Base-by-base conservation (phyloP, 768 basidiomycete species). In the Nidula microcarpa region DNA sequence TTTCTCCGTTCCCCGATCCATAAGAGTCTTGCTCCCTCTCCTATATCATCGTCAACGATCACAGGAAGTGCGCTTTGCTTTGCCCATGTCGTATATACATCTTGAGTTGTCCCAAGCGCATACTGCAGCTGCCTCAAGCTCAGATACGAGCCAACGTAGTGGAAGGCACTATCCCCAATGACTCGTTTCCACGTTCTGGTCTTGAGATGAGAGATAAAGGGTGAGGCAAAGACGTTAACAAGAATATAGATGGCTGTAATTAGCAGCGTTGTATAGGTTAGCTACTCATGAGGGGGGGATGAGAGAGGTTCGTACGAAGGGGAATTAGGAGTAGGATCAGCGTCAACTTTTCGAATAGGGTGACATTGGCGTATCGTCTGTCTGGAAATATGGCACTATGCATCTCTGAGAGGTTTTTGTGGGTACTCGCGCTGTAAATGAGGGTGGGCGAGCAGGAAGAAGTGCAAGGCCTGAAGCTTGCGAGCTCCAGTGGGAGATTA, bases 1-100 rank as follows among this genome's bases (percentile, higher is more conserved):
- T 59, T 58, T 23, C 58, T 55, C 49, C 65, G 67, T 1, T 65
- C 61, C 10, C 68, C 68, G 47, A 70, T 55, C 73, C 73, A 74
- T 33, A 66, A 55, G 6, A 73, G 53, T 39, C 52, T 56, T 1
- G 66, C 66, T 35, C 57, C 61, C 5, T 62, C 54, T 14, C 59
- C 65, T 5, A 71, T 43, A 5, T 68, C 65, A 17, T 71, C 71
- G 13, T 65, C 52, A 6, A 57, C 41, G 32, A 52, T 32, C 23
- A 30, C 3, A 1, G 60, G 55, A 2, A 65, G 48, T 5, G 53
- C 53, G 11, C 45, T 50, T 33, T 55, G 49, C 55, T 64, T 62
- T 2, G 63, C 53, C 59, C 61, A 65, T 33, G 54, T 35, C 39
- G 50, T 34, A 49, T 70, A 70, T 5, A 55, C 59, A 1, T 50